Base-by-base conservation (phyloP, 352 stramenopile species). In the Pythium dissimile region DNA sequence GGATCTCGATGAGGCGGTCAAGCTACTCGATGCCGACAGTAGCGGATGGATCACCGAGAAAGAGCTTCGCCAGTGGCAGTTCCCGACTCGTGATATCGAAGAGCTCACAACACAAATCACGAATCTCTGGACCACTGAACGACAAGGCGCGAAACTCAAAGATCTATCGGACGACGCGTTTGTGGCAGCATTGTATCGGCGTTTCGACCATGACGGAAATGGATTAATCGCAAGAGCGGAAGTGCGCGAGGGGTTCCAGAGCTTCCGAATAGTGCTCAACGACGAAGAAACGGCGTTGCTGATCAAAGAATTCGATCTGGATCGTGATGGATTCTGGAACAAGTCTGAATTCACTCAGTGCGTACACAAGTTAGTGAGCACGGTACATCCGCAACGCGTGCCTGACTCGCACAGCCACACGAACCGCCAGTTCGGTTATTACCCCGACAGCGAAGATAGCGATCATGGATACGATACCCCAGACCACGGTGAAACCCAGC, bases 31-130 rank as follows among this genome's bases (percentile, higher is more conserved):
- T 52, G 72, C 60, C 7, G 75, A 90, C 47, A 44, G 47, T 11
- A 92, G 83, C 28, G 76, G 76, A 10, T 89, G 78, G 78, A 75
- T 92, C 50, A 87, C 83, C 10, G 84, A 78, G 6, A 54, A 41
- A 18, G 80, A 90, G 43, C 53, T 92, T 5, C 59, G 44, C 6
- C 9, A 27, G 1, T 92, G 83, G 80, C 46, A 75, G 13, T 80
- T 77, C 30, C 80, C 83, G 16, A 45, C 69, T 28, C 78, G 80
- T 32, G 78, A 88, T 27, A 59, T 89, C 1, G 78, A 90, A 58
- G 80, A 86, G 42, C 50, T 90, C n/a, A 50, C 76, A 21, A 52
- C 57, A 7, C 24, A 83, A 3, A 56, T 88, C 35, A 62, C 64
- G 4, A 69, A 52, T 15, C 45, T 57, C 15, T 87, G 79, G 76